Evolutionary conservation across 2,329 filamentous ascomycete genomes (phyloP), one percentile per base, ranked within the genome.

Genomic region (Drechmeria coniospora): DNA sequence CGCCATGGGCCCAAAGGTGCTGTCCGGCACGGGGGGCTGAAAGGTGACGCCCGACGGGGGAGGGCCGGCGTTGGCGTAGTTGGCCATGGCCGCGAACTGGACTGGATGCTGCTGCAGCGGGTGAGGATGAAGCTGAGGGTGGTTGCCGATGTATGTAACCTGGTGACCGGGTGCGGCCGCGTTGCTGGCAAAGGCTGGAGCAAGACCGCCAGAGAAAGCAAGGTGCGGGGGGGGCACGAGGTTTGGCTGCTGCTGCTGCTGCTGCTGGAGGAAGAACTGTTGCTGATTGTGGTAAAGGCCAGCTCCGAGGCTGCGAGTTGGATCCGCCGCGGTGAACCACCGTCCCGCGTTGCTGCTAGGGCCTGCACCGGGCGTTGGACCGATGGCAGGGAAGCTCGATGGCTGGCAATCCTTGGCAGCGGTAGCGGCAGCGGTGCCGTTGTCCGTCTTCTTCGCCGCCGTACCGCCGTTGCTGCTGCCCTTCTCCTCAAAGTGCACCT

Each of bases 1-100:
- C 16, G 57, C 42, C 32, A 65, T 64, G 2, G 65, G 60, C 4
- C 69, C 70, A 42, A 61, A 57, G 23, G 61, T 63, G 11, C 67
- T 70, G 37, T 70, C 65, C 4, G 67, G 65, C 11, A 69, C 65
- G 16, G 64, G 68, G 1, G 69, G 70, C 41, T 73, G 64, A 40
- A 65, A 73, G 44, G 67, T 61, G 27, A 64, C 44, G 29, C 61
- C 62, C 26, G 42, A 42, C 17, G 51, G 46, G 23, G 56, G 52
- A 36, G 54, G 60, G n/a, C 39, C 43, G n/a, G 50, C 36, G 37
- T 58, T 57, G 34, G 51, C 49, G 38, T 65, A 63, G 32, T 53
- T 51, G 29, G 49, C 51, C 53, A 54, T 56, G 35, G 38, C 32
- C 12, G 32, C 32, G 14, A 35, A 39, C 21, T 39, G 37, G 14